Evolutionary conservation across 2,329 filamentous ascomycete genomes (phyloP).

Genomic region (Pochonia chlamydosporia): DNA sequence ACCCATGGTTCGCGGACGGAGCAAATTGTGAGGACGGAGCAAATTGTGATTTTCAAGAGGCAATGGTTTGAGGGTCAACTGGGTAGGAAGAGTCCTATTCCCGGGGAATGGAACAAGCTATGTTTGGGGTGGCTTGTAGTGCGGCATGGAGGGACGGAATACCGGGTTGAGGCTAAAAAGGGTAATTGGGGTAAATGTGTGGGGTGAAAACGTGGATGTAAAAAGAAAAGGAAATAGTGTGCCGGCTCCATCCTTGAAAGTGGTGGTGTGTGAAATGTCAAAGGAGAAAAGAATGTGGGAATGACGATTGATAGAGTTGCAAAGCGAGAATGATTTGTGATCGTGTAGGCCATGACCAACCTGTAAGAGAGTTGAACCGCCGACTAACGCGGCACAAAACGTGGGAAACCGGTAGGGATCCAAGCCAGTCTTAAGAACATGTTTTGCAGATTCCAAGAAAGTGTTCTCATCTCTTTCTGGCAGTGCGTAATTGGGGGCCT

Average conservation of each 20-base stretch:
- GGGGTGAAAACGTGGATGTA: background rate
- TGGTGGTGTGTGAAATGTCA: too few species aligned
- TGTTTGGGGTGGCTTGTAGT: background rate
- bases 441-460: slow-evolving; percentile 25
- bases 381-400: slow-evolving; percentile 56
- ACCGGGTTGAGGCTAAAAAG: background rate
- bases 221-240: background rate
- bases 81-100: too few species aligned
- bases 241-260: too few species aligned
- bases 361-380: slow-evolving; percentile 56
- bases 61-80: too few species aligned
- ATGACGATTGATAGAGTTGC: background rate
- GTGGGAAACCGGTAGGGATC: slow-evolving; percentile 53
- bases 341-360: slow-evolving; percentile 28
- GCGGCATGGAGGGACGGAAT: background rate
- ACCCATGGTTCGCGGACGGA: too few species aligned
- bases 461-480: slow-evolving; percentile 21
- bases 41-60: too few species aligned
- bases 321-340: background rate
- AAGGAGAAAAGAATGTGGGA: too few species aligned
- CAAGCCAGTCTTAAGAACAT: slow-evolving; percentile 45
- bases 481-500: slow-evolving; percentile 19
- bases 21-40: too few species aligned
- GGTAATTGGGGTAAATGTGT: background rate
- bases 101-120: background rate